Base-by-base conservation (phyloP, 2,329 filamentous ascomycete genomes). In the Alternaria brassicicola region DNA sequence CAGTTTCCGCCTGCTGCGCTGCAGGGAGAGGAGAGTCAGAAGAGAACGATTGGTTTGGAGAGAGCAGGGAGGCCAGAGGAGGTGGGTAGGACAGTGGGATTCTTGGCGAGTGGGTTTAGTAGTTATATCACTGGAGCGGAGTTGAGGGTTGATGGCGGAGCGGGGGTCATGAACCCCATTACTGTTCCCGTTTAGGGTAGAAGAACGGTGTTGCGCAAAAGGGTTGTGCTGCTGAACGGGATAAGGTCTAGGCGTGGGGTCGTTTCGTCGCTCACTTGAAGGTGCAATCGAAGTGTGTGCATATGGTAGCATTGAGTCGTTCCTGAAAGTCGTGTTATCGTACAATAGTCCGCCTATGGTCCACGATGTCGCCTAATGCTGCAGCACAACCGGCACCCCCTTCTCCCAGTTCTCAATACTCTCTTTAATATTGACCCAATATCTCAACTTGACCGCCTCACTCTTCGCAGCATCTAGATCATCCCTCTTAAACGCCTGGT, bases 371-470 rank as follows among this genome's bases (percentile, higher is more conserved):
- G 31, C 8, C 55, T 56, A 88, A 79, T 87, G 85, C 61, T 83
- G 76, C 66, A 88, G 66, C 43, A 84, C 78, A 56, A 87, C 82
- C 63, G 83, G 76, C 80, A 87, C 89, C 5, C 92, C 93, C 69
- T 83, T 86, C 82, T 97, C 92, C 93, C 94, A 97, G 62, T 88
- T 86, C 73, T 89, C 82, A 71, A 97, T 80, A 45, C 88, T 90
- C 77, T 96, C 90, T 62, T 87, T 85, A 61, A 98, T 89, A 78
- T 93, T 97, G 55, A 90, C 85, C 94, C 94, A 97, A 81, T 97
- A 98, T 76, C 92, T 83, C 80, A 97, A 78, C 76, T 85, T 83
- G 2, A 97, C 87, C 43, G 89, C 88, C 83, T 96, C 92, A 60
- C 74, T 78, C 78, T 85, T 88, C 15, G 93, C 94, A 8, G 62